phyloP scores from a whole-genome alignment of 139 green algal genomes.

The Axilococcus clingmanii region DNA sequence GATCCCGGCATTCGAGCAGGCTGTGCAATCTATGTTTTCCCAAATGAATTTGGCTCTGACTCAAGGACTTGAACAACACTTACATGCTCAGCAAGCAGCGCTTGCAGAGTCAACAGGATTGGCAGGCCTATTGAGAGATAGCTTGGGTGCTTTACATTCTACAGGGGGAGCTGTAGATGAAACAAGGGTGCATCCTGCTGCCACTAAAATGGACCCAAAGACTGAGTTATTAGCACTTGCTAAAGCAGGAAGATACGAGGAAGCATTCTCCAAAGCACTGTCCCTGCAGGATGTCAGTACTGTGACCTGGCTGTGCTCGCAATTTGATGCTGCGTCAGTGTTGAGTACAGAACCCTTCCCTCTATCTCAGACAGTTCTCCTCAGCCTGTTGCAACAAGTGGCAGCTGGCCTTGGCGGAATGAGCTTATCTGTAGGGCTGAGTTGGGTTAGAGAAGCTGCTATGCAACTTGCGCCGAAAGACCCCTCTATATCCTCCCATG shows the following conservation, averaged over 20 bases:
- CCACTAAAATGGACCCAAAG: constrained; percentile 6
- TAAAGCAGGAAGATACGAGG: constrained; percentile 29
- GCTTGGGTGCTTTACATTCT: not conserved
- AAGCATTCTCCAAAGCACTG: constrained; percentile 44
- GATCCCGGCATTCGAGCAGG: constrained; percentile 64
- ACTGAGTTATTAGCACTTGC: constrained; percentile 15
- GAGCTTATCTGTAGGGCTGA: constrained; percentile 45
- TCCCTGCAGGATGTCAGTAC: constrained; percentile 40
- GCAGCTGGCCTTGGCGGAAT: constrained; percentile 34
- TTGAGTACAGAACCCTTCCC: constrained; percentile 18
- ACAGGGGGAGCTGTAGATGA: not conserved
- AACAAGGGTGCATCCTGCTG: no score
- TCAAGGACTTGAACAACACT: constrained; percentile 52
- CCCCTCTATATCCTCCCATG: constrained; percentile 42
- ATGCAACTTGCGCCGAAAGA: constrained; percentile 51
- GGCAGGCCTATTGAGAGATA: not conserved
- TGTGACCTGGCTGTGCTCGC: constrained; percentile 68
- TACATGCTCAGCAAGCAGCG: constrained; percentile 10
- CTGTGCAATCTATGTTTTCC: constrained; percentile 43
- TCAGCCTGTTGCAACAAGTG: constrained; percentile 74
- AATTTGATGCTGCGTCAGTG: constrained; percentile 20
- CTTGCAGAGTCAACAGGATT: constrained; percentile 10
- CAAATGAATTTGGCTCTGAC: constrained; percentile 60
- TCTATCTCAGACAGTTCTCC: constrained; percentile 61
- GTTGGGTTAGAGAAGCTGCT: constrained; percentile 55